Conservation (phyloP, 768 basidiomycete genomes). For the Crepidotus variabilis region DNA sequence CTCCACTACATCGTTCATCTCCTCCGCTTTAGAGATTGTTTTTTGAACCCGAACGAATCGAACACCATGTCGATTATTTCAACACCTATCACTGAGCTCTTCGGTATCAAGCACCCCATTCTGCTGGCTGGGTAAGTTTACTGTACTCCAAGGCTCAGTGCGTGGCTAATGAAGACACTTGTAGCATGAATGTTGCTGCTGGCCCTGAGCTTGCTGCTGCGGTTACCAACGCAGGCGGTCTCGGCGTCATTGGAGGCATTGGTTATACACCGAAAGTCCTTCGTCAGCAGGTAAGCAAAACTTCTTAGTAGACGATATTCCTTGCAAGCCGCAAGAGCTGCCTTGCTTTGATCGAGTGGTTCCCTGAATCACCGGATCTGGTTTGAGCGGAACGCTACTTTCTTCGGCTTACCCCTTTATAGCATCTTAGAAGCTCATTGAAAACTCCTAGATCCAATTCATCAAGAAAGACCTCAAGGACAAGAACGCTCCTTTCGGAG, state of each 20-base stretch:
- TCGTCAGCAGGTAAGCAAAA: slow-evolving; percentile 59
- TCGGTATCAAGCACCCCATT: slow-evolving; percentile 86
- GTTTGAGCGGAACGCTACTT: no score
- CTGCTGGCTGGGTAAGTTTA: slow-evolving; percentile 65
- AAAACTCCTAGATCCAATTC: slow-evolving; percentile 51
- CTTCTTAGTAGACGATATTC: neutral
- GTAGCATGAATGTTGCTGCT: slow-evolving; percentile 46
- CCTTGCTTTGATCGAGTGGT: no score
- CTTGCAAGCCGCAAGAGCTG: neutral
- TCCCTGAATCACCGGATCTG: no score
- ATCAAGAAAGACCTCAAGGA: slow-evolving; percentile 72
- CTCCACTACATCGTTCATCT: neutral
- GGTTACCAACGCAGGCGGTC: slow-evolving; percentile 89
- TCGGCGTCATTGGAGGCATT: slow-evolving; percentile 90
- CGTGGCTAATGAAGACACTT: neutral
- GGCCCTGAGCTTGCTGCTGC: slow-evolving; percentile 86
- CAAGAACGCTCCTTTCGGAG: slow-evolving; percentile 82
- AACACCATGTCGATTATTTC: slow-evolving; percentile 56
- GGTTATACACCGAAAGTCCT: slow-evolving; percentile 84
- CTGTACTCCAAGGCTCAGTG: no score
- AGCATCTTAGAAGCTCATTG: slow-evolving; percentile 8
- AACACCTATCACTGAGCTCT: slow-evolving; percentile 86
- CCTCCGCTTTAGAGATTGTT: neutral
- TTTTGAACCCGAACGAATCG: neutral
- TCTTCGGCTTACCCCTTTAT: no score